Percentiles rank a stretch among this genome's conserved stretches.
phyloP scores from a whole-genome alignment of 176 grass and related monocot genomes.

The Microstegium vimineum region DNA sequence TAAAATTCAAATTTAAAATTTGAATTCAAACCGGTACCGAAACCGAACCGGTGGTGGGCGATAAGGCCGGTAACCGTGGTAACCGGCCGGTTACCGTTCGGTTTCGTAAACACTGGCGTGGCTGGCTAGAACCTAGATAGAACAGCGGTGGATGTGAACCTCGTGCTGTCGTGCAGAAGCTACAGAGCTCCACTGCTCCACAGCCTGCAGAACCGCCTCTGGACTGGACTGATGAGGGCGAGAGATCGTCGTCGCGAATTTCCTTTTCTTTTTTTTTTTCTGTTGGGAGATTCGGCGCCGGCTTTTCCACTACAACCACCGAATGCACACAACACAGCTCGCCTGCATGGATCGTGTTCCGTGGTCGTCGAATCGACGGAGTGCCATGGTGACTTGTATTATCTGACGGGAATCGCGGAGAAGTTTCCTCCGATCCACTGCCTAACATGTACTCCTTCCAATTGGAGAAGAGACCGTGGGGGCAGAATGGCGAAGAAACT shows the following conservation, averaged over 20 bases:
- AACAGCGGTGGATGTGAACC: neutral
- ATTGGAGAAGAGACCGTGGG: too few species aligned
- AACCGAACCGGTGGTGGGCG: too few species aligned
- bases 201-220: too few species aligned
- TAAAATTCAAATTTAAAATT: too few species aligned
- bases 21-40: too few species aligned
- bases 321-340: neutral
- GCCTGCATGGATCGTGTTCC: neutral
- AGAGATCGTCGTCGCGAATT: neutral
- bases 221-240: neutral
- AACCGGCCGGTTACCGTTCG: too few species aligned
- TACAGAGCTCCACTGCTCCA: too few species aligned
- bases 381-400: neutral
- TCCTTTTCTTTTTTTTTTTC: too few species aligned
- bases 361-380: neutral
- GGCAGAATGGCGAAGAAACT: neutral
- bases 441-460: too few species aligned
- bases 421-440: neutral
- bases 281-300: neutral
- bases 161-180: neutral
- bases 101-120: too few species aligned
- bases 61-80: too few species aligned
- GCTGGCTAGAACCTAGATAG: neutral
- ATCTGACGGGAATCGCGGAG: neutral
- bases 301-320: slow-evolving; percentile 25